Base-by-base conservation (phyloP, 2,329 filamentous ascomycete genomes). In the Aspergillus luchuensis region DNA sequence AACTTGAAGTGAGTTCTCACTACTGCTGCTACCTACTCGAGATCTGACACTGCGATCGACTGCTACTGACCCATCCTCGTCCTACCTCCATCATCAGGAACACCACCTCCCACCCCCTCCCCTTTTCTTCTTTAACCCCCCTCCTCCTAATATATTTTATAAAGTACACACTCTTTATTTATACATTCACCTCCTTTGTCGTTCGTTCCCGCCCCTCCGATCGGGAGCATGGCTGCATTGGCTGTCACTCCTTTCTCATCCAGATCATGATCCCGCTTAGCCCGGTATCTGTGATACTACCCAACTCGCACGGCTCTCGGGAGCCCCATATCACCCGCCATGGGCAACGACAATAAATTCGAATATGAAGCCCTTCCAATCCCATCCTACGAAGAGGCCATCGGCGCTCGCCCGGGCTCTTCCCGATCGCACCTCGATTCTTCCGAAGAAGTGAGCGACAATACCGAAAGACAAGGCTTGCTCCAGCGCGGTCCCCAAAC, bases 341-440 rank as follows among this genome's bases (percentile, higher is more conserved):
- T 79, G 78, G 72, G 73, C 63, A 72, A 68, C 69, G 83, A 84
- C 74, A 80, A 85, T 74, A 87, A 87, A 70, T 76, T 76, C 67
- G 80, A 80, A 62, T 87, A 88, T 75, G 84, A 86, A 71, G 78
- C 83, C 64, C 82, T 89, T 49, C 89, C 91, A 33, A 94, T 95
- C 73, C 91, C 91, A 30, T 87, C 88, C 48, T 95, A 95, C 77
- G 91, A 94, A 76, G 91, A 96, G 80, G 91, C 91, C 64, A 84
- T 85, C 61, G 86, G 87, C 17, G 86, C 85, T 38, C 80, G 83
- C 56, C 81, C 83, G 19, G 72, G 76, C 36, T 85, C 84, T 43
- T 82, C 81, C 11, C 77, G 78, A 63, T 78, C 77, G 30, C 68
- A 75, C 52, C 78, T 81, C 41, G 83, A 82, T 49, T 78, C 81